These are phyloP conservation scores for Camellia sinensis DNA, from an alignment of 148 eudicot genomes.

Conservation along the genomic window DNA sequence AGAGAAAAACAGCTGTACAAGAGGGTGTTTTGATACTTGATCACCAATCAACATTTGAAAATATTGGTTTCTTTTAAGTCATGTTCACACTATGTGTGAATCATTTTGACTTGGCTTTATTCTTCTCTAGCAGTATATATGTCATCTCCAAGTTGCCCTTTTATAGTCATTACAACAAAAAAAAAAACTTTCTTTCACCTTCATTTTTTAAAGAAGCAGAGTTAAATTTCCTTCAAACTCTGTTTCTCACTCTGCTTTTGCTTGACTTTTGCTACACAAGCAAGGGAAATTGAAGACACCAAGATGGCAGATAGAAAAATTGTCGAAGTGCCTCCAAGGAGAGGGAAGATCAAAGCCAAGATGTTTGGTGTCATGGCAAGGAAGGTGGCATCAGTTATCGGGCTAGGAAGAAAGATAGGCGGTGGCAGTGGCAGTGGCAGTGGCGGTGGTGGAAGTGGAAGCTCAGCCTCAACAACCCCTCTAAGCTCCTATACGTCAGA, in stretches of 20 bases:
- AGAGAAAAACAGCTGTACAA: background rate
- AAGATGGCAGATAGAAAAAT: background rate
- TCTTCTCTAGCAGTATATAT: background rate
- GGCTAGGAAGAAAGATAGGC: background rate
- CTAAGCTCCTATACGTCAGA: conserved; percentile 7
- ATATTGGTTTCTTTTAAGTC: background rate
- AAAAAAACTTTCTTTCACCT: background rate
- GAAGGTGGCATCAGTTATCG: background rate
- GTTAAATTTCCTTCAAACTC: background rate
- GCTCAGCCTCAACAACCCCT: background rate
- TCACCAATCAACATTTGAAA: background rate
- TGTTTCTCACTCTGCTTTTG: background rate
- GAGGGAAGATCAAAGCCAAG: conserved; percentile 14
- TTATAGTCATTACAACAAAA: background rate
- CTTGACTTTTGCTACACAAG: background rate
- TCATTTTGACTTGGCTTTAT: background rate
- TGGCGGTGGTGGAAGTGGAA: background rate
- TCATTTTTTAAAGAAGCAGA: background rate
- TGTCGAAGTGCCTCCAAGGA: background rate
- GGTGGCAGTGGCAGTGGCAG: background rate
- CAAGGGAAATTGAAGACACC: background rate
- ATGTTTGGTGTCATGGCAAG: background rate
- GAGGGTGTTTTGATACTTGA: background rate
- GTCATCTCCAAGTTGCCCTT: background rate
- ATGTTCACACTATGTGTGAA: background rate